Base-by-base conservation (phyloP, 164 flowering plant species). In the Akebia trifoliata region DNA sequence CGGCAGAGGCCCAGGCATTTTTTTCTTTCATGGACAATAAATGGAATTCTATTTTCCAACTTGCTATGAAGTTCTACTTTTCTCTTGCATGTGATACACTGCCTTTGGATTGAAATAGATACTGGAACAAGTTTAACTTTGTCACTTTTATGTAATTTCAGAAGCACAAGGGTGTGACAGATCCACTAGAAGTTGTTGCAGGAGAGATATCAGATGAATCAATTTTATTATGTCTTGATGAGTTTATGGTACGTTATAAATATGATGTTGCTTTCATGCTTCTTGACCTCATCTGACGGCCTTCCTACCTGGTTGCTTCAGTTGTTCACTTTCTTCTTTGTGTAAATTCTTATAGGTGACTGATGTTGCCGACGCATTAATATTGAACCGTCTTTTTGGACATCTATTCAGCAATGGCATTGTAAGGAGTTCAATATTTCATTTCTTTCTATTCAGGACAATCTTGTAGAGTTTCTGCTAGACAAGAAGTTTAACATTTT, bases 311-410 rank as follows among this genome's bases (percentile, higher is more conserved):
- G 14, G 17, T 52, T 64, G 54, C 24, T 28, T 48, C 22, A 17
- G 30, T 43, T 58, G 10, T 20, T 62, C 45, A 29, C 17, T 53
- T 67, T 17, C 4, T 26, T 43, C 44, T 37, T 35, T 49, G 20
- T 42, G 47, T 61, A 45, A 56, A 12, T 36, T 34, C 15, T 47
- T 46, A 4, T 58, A 93, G 99, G 97, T 94, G 22, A 94, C 78
- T 69, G 99, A 94, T 81, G 99, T 94, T 47, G 99, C 99, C 56
- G 97, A 90, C 72, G 99, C 99, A n/a, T 71, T 90, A 69, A 90
- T 90, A 61, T 75, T 94, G 50, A 90, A 94, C 66, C 96, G 97
- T 34, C 81, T 94, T 29, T 94, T 86, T 68, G 28, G 80, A 59
- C 95, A 94, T 67, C 65, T 94, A 37, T 94, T 86, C 60, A 70